Evolutionary conservation across 805 yeast genomes (phyloP), one percentile per base, ranked within the genome.

Genomic region (Teunomyces gatunensis): DNA sequence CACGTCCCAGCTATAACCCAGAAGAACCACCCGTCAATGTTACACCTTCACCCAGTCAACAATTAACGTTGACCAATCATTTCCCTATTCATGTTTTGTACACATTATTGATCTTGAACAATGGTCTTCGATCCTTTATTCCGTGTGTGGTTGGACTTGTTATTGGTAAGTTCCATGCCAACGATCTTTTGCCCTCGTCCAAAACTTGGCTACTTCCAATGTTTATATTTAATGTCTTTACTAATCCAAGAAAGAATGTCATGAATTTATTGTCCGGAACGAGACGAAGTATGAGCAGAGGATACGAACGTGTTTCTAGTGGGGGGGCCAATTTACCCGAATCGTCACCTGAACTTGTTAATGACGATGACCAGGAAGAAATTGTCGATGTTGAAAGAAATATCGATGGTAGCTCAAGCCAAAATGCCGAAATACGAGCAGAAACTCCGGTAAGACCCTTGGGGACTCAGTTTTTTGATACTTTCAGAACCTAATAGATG

Each of bases 381-480:
- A 72, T 63, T 25, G 46, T 48, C 20, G 61, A 58, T 18, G 56
- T 54, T 5, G 57, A 20, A 12, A 17, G 34, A 6, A 29, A 27
- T 15, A 40, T 40, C 27, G 27, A 25, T 17, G 28, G 12, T 5
- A 17, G 55, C 20, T 47, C 25, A 3, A 35, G 45, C 12, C 50
- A 51, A 21, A 49, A 42, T 13, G 32, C 52, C 15, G 64, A 60
- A 47, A 72, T 72, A 15, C 59, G 78, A 42, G 78, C 79, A 6
- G 86, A 80, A 48, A 82, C 83, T 13, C 87, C 87, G 0, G 79
- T 75, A 10, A 64, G 88, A 44, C 80, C 87, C 0, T 63, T 84
- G 30, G 82, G 85, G 2, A 71, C 78, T 18, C 87, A 82, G 55
- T 73, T 84, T 46, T 61, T 83, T 20, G 84, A 82, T 59, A 78